Evolutionary conservation across 306 rosid species (phyloP).

Genomic region (Acacia melanoxylon): DNA sequence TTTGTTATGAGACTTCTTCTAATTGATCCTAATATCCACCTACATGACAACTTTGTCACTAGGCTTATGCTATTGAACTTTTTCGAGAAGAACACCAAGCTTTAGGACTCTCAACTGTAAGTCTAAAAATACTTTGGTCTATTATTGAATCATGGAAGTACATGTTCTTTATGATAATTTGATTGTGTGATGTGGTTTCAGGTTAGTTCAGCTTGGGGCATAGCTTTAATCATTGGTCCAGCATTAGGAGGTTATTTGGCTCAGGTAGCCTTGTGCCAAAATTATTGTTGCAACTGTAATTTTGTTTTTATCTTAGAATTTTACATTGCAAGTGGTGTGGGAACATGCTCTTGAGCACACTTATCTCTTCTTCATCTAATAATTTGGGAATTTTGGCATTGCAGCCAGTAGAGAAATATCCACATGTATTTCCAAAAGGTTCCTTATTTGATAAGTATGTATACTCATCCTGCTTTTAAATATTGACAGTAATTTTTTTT

Average conservation of each 20-base stretch:
- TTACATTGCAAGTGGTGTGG: not conserved
- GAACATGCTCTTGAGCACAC: not conserved
- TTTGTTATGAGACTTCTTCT: not conserved
- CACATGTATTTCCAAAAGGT: slow-evolving; percentile 46
- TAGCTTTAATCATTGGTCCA: slow-evolving; percentile 79
- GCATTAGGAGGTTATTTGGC: slow-evolving; percentile 87
- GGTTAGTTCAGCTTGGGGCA: slow-evolving; percentile 85
- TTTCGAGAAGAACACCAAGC: slow-evolving; percentile 76
- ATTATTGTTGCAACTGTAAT: not conserved
- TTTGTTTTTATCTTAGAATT: not conserved
- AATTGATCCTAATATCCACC: not conserved
- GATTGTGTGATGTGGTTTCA: slow-evolving; percentile 35
- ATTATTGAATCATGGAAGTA: not conserved
- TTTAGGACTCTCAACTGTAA: slow-evolving; percentile 76
- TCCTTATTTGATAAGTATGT: slow-evolving; percentile 78
- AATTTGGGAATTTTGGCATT: slow-evolving; percentile 13
- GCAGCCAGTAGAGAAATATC: slow-evolving; percentile 44
- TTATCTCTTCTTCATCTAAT: slow-evolving; percentile 12
- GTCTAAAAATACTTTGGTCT: slow-evolving; percentile 27
- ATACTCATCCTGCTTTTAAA: not conserved
- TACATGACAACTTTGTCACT: slow-evolving; percentile 15
- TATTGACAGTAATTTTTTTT: not conserved
- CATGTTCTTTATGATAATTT: slow-evolving; percentile 1
- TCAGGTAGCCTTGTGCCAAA: slow-evolving; percentile 50
- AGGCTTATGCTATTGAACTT: slow-evolving; percentile 84